phyloP scores from a whole-genome alignment of 2,329 filamentous ascomycete species.

The Aspergillus sp. region DNA sequence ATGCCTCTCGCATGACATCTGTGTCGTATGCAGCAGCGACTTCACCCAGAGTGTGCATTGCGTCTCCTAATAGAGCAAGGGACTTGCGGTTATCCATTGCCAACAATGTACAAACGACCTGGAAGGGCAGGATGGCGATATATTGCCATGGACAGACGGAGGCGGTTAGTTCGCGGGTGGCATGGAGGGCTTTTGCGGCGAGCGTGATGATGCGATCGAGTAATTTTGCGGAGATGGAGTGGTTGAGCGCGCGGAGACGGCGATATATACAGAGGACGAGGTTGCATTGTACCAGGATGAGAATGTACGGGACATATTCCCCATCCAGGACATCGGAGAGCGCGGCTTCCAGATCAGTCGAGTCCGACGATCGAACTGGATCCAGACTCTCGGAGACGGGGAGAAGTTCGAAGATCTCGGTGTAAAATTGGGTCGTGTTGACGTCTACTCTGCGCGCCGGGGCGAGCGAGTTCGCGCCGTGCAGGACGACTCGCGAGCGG shows the following conservation, averaged over 20 bases:
- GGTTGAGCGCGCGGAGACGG: constrained; percentile 46
- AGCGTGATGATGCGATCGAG: constrained; percentile 45
- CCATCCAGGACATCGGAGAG: constrained; percentile 38
- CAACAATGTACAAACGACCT: constrained; percentile 50
- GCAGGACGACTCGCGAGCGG: constrained; percentile 45
- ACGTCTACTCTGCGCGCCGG: constrained; percentile 26
- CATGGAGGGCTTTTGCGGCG: constrained; percentile 39
- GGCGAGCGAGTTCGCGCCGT: constrained; percentile 40
- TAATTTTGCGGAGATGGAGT: constrained; percentile 37
- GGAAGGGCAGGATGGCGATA: constrained; percentile 54
- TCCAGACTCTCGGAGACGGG: constrained; percentile 50
- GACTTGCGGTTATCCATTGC: constrained; percentile 49
- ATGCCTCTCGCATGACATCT: constrained; percentile 46
- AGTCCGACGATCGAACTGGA: constrained; percentile 41
- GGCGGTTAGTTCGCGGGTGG: constrained; percentile 42
- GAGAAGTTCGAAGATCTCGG: constrained; percentile 48
- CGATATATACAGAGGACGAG: constrained; percentile 51
- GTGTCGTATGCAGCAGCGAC: constrained; percentile 42
- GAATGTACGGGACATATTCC: constrained; percentile 35
- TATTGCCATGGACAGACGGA: constrained; percentile 51
- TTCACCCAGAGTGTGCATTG: constrained; percentile 43
- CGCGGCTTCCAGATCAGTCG: constrained; percentile 38
- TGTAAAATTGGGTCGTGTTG: constrained; percentile 35
- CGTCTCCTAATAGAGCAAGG: constrained; percentile 43
- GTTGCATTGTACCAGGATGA: constrained; percentile 49